Evolutionary conservation across 805 yeast genomes (phyloP).

Genomic region (Yamadazyma phyllophila): DNA sequence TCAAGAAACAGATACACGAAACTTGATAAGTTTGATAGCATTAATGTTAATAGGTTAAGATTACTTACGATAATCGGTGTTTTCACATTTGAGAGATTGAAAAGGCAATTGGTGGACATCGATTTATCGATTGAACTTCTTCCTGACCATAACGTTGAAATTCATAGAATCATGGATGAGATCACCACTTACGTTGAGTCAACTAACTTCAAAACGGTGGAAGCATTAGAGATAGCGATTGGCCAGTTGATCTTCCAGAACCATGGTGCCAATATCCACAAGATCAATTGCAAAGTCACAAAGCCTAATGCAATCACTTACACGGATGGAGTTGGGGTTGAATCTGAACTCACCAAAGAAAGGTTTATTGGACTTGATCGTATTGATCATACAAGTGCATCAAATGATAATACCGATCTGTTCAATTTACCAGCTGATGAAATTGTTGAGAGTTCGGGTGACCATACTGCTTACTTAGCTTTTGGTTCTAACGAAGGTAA

Average conservation of each 20-base stretch:
- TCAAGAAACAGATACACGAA: slow-evolving; percentile 25
- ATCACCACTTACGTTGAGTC: slow-evolving; percentile 63
- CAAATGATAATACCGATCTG: slow-evolving; percentile 4
- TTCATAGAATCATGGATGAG: slow-evolving; percentile 44
- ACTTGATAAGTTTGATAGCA: slow-evolving; percentile 18
- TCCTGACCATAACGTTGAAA: slow-evolving; percentile 31
- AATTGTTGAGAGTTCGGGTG: slow-evolving; percentile 1
- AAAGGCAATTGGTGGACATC: slow-evolving; percentile 76
- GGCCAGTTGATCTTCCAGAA: slow-evolving; percentile 54
- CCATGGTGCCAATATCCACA: slow-evolving; percentile 29
- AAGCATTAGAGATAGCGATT: slow-evolving; percentile 77
- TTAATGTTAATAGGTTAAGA: slow-evolving; percentile 49
- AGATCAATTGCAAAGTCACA: slow-evolving; percentile 59
- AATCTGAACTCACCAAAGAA: slow-evolving; percentile 48
- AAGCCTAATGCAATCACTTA: slow-evolving; percentile 87
- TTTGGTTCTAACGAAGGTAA: slow-evolving; percentile 89
- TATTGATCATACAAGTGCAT: slow-evolving; percentile 4
- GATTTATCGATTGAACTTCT: slow-evolving; percentile 35
- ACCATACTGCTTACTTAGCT: slow-evolving; percentile 68
- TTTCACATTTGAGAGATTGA: slow-evolving; percentile 82
- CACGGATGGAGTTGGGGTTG: slow-evolving; percentile 90
- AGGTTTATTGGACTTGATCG: slow-evolving; percentile 33
- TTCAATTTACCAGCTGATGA: slow-evolving; percentile 35
- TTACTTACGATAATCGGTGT: slow-evolving; percentile 86
- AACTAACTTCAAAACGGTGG: slow-evolving; percentile 89